Percentiles rank a stretch among this genome's conserved stretches.
Evolutionary conservation across 75 land plant species (phyloP).

Genomic region (Pinus tabuliformis): DNA sequence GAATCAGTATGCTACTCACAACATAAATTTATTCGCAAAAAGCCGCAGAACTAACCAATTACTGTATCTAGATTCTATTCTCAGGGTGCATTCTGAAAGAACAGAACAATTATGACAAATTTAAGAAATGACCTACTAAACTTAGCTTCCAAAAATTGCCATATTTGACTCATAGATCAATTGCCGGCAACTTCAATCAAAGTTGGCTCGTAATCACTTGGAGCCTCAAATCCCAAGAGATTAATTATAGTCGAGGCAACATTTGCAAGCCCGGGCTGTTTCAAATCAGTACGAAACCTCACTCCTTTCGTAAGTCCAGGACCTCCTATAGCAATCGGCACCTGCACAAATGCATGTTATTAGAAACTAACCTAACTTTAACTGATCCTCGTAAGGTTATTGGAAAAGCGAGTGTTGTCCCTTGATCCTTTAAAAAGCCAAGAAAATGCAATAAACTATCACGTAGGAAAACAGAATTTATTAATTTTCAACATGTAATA

Average conservation of each 20-base stretch:
- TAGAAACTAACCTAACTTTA: neutral
- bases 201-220: constrained; percentile 77
- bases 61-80: too few relatives aligned
- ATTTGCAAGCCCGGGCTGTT: constrained; percentile 84
- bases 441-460: neutral
- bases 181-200: constrained; percentile 63
- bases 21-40: too few relatives aligned
- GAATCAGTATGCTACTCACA: too few relatives aligned
- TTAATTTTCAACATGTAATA: neutral
- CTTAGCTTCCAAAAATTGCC: neutral
- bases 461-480: neutral
- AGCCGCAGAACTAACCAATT: too few relatives aligned
- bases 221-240: constrained; percentile 84
- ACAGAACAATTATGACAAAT: too few relatives aligned
- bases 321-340: constrained; percentile 93
- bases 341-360: constrained; percentile 34
- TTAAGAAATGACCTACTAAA: too few relatives aligned
- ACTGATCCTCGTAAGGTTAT: neutral
- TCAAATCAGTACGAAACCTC: constrained; percentile 79
- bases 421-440: neutral
- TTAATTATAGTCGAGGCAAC: constrained; percentile 96
- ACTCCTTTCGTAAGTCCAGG: constrained; percentile 76
- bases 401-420: too few relatives aligned
- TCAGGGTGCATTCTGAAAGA: too few relatives aligned
- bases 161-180: neutral